These are phyloP conservation scores for Hemileccinum rubropunctum DNA, from an alignment of 768 basidiomycete species.

Conservation along the genomic window DNA sequence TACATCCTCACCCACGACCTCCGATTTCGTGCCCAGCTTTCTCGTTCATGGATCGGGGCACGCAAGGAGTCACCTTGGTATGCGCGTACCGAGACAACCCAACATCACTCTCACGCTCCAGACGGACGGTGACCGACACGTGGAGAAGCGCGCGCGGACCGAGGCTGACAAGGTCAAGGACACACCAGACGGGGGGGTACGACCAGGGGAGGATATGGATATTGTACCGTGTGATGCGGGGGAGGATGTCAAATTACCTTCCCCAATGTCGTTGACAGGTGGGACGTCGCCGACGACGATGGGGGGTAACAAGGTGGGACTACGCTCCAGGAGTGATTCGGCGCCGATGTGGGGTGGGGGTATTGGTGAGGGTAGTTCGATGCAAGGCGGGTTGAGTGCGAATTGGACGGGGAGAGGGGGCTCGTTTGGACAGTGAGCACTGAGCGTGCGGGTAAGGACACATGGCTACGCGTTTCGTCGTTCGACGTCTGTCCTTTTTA, in stretches of 20 bases:
- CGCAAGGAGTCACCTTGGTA: conserved; percentile 28
- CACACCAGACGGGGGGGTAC: conserved; percentile 6
- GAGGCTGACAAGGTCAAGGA: conserved; percentile 10
- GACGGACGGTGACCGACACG: conserved; percentile 17
- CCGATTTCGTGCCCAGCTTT: conserved; percentile 16
- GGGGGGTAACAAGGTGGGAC: conserved; percentile 17
- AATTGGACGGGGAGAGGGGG: conserved; percentile 27
- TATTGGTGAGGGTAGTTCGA: conserved; percentile 14
- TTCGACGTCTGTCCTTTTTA: conserved; percentile 24
- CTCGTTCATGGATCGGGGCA: conserved; percentile 12
- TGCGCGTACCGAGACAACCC: conserved; percentile 22
- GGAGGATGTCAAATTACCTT: conserved; percentile 19
- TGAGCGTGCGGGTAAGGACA: conserved; percentile 7
- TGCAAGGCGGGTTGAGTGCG: conserved; percentile 24
- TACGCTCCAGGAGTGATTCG: conserved; percentile 25
- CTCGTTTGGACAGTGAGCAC: conserved; percentile 28
- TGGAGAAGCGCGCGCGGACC: conserved; percentile 26
- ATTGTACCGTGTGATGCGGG: conserved; percentile 8
- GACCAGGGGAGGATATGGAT: conserved; percentile 26
- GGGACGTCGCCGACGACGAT: conserved; percentile 14
- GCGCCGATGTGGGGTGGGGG: conserved; percentile 23
- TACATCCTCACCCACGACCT: conserved; percentile 27
- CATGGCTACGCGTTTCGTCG: conserved; percentile 13
- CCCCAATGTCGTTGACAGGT: conserved; percentile 20
- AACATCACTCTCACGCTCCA: conserved; percentile 32